Evolutionary conservation across 768 basidiomycete genomes (phyloP).

Genomic region (Boletus rufocinnamomeus): DNA sequence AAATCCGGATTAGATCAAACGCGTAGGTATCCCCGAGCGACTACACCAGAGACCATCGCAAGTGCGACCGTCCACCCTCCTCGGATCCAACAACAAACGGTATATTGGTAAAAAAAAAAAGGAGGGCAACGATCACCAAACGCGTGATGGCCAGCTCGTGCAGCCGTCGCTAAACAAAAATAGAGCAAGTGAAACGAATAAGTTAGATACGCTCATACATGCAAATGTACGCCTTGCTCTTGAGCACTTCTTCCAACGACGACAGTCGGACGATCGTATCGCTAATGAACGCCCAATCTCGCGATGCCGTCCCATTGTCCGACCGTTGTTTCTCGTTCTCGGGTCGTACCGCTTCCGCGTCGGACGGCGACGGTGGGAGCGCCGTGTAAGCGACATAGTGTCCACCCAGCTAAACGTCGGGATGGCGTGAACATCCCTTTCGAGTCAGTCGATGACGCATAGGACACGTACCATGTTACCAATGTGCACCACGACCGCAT

Average conservation of each 20-base stretch:
- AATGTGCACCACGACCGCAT: slow-evolving; percentile 84
- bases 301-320: slow-evolving; percentile 5
- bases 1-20: slow-evolving; percentile 5
- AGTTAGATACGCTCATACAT: slow-evolving; percentile 79
- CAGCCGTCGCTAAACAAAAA: not conserved
- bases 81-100: not conserved
- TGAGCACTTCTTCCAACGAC: slow-evolving; percentile 85
- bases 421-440: slow-evolving; percentile 2
- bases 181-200: slow-evolving; percentile 5
- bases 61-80: no score
- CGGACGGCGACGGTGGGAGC: slow-evolving; percentile 46
- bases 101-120: not conserved
- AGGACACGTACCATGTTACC: slow-evolving; percentile 72
- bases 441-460: not conserved
- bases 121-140: not conserved
- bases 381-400: slow-evolving; percentile 89
- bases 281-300: slow-evolving; percentile 92
- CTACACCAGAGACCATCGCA: not conserved
- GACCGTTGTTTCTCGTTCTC: slow-evolving; percentile 14
- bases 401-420: slow-evolving; percentile 64
- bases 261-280: slow-evolving; percentile 84
- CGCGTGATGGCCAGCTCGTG: not conserved
- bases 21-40: not conserved
- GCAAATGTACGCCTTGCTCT: slow-evolving; percentile 90
- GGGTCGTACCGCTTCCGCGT: slow-evolving; percentile 7